These are phyloP conservation scores for Chaetomium sp. DNA, from an alignment of 2,329 filamentous ascomycete species.

Conservation along the genomic window DNA sequence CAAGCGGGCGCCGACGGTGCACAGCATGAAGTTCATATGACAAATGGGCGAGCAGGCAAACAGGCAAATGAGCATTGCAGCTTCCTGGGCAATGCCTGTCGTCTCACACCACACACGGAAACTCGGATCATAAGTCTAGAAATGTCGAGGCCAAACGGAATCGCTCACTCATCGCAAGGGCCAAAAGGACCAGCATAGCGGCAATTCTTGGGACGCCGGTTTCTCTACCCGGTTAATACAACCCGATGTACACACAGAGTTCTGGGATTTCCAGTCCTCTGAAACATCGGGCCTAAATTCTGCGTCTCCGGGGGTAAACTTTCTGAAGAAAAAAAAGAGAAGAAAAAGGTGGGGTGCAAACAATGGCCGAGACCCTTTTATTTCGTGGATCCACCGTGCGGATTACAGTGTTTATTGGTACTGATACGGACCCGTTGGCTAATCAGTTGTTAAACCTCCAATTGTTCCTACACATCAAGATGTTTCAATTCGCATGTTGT, in stretches of 20 bases:
- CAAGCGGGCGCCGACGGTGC: neutral
- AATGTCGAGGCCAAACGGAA: constrained; percentile 67
- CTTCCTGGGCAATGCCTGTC: neutral
- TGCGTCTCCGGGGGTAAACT: constrained; percentile 61
- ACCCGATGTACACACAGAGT: constrained; percentile 51
- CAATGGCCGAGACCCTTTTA: neutral
- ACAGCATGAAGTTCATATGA: neutral
- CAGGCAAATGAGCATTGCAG: neutral
- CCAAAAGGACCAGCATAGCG: constrained; percentile 46
- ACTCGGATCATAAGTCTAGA: constrained; percentile 2
- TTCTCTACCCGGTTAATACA: constrained; percentile 61
- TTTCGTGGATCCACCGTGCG: neutral
- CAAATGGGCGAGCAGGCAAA: neutral
- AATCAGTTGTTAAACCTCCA: neutral
- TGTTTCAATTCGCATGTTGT: too few relatives aligned
- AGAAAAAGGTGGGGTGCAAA: neutral
- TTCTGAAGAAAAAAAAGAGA: constrained; percentile 40
- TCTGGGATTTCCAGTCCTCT: constrained; percentile 15
- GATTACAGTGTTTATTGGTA: neutral
- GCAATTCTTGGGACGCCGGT: constrained; percentile 67
- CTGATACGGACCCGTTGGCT: neutral
- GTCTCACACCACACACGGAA: neutral
- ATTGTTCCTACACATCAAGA: too few relatives aligned
- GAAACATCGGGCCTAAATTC: constrained; percentile 55
- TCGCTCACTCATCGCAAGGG: constrained; percentile 52